Percentiles rank a stretch among this genome's conserved stretches.
These are phyloP conservation scores for Clonostachys rosea DNA, from an alignment of 2,329 filamentous ascomycete species.

Conservation along the genomic window DNA sequence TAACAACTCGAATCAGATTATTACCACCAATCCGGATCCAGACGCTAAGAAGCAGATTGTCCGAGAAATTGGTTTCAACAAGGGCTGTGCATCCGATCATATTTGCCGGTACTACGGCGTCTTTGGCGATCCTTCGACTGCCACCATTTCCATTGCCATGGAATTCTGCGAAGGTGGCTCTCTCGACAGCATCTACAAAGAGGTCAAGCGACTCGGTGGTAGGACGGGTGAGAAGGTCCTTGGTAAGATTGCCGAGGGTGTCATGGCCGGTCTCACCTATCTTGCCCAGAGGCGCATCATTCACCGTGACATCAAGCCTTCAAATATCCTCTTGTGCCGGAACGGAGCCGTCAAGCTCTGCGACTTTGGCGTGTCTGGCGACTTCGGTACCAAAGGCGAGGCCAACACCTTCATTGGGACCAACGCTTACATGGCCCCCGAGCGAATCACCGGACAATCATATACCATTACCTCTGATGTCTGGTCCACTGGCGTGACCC, in stretches of 20 bases:
- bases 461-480: conserved; percentile 99
- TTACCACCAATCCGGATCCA: conserved; percentile 95
- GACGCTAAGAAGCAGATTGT: conserved; percentile 99
- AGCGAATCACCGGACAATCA: conserved; percentile 93
- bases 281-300: conserved; percentile 96
- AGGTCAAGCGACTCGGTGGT: conserved; percentile 92
- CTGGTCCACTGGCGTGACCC: conserved; percentile 93
- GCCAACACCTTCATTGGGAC: conserved; percentile 99
- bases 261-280: conserved; percentile 90
- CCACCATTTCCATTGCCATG: conserved; percentile 98
- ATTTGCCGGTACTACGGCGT: conserved; percentile 98
- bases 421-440: conserved; percentile 98
- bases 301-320: conserved; percentile 97
- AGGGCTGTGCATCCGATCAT: conserved; percentile 90
- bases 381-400: conserved; percentile 97
- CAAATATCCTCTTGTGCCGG: conserved; percentile 90
- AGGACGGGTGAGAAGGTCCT: conserved; percentile 95
- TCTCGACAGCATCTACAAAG: conserved; percentile 93
- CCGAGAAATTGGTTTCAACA: conserved; percentile 95
- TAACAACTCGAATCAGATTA: conserved; percentile 57
- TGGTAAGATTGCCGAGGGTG: conserved; percentile 93
- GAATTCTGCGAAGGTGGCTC: conserved; percentile 98
- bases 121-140: conserved; percentile 92
- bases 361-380: conserved; percentile 95
- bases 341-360: conserved; percentile 95